phyloP scores from a whole-genome alignment of 768 basidiomycete genomes.

The Russula ochroleuca region DNA sequence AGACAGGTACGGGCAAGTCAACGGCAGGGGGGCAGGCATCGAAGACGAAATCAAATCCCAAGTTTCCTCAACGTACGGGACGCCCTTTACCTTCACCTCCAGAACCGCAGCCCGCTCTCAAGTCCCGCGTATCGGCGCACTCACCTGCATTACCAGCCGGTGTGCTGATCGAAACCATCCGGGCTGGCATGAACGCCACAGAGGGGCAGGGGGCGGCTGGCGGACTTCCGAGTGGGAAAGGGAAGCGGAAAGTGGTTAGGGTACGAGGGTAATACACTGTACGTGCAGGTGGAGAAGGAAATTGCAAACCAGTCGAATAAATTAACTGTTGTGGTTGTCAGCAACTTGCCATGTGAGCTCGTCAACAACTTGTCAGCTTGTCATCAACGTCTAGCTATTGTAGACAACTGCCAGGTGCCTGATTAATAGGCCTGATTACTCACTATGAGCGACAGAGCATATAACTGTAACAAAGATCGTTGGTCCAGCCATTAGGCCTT shows the following conservation, averaged over 20 bases:
- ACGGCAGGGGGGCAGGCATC: constrained; percentile 28
- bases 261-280: constrained; percentile 18
- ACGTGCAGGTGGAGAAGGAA: constrained; percentile 1
- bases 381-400: too few relatives aligned
- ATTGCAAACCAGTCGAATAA: constrained; percentile 15
- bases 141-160: constrained; percentile 26
- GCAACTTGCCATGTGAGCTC: not conserved
- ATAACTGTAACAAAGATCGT: too few relatives aligned
- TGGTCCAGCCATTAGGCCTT: too few relatives aligned
- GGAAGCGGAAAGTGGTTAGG: constrained; percentile 28
- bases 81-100: constrained; percentile 65
- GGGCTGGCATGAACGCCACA: constrained; percentile 27
- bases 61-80: constrained; percentile 28
- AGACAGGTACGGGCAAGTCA: constrained; percentile 27
- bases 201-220: constrained; percentile 20
- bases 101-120: constrained; percentile 65
- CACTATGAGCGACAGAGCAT: too few relatives aligned
- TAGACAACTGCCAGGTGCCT: too few relatives aligned
- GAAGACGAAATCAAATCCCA: constrained; percentile 30
- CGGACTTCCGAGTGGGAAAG: constrained; percentile 24
- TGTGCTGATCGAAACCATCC: constrained; percentile 25
- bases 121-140: constrained; percentile 44
- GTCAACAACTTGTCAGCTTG: too few relatives aligned
- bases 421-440: too few relatives aligned
- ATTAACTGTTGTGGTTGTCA: constrained; percentile 10